Evolutionary conservation across 371 early-diverging fungal genomes (phyloP).

Genomic region (Rhizopus microsporus): DNA sequence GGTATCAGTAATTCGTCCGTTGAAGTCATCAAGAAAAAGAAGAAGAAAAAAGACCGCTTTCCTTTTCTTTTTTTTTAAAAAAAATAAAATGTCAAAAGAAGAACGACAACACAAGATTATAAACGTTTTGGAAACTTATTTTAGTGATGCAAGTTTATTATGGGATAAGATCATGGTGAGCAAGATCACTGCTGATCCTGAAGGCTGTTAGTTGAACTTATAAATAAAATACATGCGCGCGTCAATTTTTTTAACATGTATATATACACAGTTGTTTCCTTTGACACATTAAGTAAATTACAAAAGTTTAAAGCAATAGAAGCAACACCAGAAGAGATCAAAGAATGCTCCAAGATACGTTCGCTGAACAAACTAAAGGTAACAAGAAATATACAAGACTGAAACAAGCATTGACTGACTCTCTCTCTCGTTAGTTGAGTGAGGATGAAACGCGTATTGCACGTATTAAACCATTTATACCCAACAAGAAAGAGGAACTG

Average conservation of each 20-base stretch:
- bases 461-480: slow-evolving; percentile 38
- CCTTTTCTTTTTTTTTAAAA: background rate
- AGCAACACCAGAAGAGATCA: slow-evolving; percentile 31
- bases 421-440: slow-evolving; percentile 6
- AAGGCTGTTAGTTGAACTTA: slow-evolving; percentile 30
- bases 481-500: slow-evolving; percentile 29
- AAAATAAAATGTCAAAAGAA: background rate
- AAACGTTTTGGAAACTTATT: slow-evolving; percentile 41
- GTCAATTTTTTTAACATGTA: background rate
- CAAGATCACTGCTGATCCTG: slow-evolving; percentile 25
- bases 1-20: slow-evolving; percentile 25
- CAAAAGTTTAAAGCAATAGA: slow-evolving; percentile 25
- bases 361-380: slow-evolving; percentile 22
- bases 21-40: background rate
- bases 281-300: slow-evolving; percentile 21
- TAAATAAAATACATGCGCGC: background rate
- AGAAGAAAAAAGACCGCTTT: background rate
- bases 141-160: slow-evolving; percentile 44
- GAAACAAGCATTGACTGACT: background rate
- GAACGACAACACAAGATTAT: slow-evolving; percentile 26
- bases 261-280: slow-evolving; percentile 24
- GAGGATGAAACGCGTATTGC: slow-evolving; percentile 17
- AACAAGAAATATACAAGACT: background rate
- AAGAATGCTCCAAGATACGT: slow-evolving; percentile 14
- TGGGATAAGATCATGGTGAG: slow-evolving; percentile 42